Percentiles rank a stretch among this genome's conserved stretches.
Conservation (phyloP, 768 basidiomycete species). For the Agaricus blazei region DNA sequence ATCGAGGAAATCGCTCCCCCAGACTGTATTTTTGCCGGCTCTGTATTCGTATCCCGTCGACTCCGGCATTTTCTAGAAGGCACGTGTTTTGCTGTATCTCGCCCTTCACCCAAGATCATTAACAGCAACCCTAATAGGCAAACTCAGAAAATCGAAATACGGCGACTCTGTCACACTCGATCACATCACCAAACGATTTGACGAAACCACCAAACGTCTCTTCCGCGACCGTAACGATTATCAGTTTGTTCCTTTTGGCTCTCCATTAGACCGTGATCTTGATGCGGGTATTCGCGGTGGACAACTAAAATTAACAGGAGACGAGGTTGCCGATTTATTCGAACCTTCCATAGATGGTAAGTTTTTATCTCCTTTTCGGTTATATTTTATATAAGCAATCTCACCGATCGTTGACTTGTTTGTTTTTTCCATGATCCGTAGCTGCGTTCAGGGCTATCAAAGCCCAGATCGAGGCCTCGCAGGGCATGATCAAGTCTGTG, state of each 20-base stretch:
- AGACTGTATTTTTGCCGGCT: slow-evolving; percentile 83
- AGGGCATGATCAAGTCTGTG: slow-evolving; percentile 69
- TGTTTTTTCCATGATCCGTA: slow-evolving; percentile 12
- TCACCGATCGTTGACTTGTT: neutral
- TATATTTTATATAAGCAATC: neutral
- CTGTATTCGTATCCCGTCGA: slow-evolving; percentile 75
- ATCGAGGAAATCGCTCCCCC: slow-evolving; percentile 84
- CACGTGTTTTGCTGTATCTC: slow-evolving; percentile 18
- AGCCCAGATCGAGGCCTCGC: slow-evolving; percentile 63
- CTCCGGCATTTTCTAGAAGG: slow-evolving; percentile 72
- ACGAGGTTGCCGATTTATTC: slow-evolving; percentile 65
- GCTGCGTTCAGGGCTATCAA: slow-evolving; percentile 68
- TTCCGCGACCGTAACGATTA: slow-evolving; percentile 65
- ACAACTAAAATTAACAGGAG: slow-evolving; percentile 70
- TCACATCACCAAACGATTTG: slow-evolving; percentile 75
- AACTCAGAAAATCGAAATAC: slow-evolving; percentile 69
- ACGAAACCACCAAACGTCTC: slow-evolving; percentile 77
- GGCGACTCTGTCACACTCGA: slow-evolving; percentile 67
- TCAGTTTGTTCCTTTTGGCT: slow-evolving; percentile 74
- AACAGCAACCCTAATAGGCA: slow-evolving; percentile 38
- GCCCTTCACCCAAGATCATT: neutral
- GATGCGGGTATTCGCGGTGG: slow-evolving; percentile 68
- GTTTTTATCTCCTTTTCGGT: neutral
- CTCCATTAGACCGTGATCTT: slow-evolving; percentile 70
- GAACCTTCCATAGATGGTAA: slow-evolving; percentile 69